Evolutionary conservation across 768 basidiomycete species (phyloP).

Genomic region (Lactarius psammicola): DNA sequence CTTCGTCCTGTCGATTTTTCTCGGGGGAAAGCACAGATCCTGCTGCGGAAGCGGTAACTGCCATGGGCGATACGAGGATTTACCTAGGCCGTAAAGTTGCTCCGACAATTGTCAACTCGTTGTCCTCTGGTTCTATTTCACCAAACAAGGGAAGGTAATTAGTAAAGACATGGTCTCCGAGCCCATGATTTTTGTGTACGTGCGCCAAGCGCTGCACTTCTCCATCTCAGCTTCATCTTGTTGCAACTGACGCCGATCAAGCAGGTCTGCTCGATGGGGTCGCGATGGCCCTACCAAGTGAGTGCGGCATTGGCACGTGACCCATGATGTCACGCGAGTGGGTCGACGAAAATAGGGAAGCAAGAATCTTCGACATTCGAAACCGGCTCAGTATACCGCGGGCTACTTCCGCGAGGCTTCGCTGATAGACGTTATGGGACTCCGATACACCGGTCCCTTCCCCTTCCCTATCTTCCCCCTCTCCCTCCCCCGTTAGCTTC

Average conservation of each 20-base stretch:
- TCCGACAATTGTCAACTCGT: slow-evolving; percentile 35
- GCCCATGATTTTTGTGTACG: slow-evolving; percentile 83
- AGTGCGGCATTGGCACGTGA: too few relatives aligned
- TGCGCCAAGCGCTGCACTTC: slow-evolving; percentile 31
- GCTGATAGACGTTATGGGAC: too few relatives aligned
- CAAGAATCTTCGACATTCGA: too few relatives aligned
- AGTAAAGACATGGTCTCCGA: slow-evolving; percentile 88
- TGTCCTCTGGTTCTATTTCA: slow-evolving; percentile 32
- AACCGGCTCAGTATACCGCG: too few relatives aligned
- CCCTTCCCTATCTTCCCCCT: too few relatives aligned
- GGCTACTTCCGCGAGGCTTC: too few relatives aligned
- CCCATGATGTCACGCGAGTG: too few relatives aligned
- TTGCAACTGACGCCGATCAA: slow-evolving; percentile 53
- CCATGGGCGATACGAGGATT: slow-evolving; percentile 70
- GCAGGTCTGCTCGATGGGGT: too few relatives aligned
- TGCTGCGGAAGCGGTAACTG: slow-evolving; percentile 48
- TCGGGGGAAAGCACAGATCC: slow-evolving; percentile 44
- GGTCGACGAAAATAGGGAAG: too few relatives aligned
- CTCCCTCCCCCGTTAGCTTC: too few relatives aligned
- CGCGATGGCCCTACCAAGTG: too few relatives aligned
- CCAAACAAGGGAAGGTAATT: slow-evolving; percentile 54
- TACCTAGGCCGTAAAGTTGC: slow-evolving; percentile 34
- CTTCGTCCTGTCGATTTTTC: slow-evolving; percentile 62
- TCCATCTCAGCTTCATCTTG: slow-evolving; percentile 35
- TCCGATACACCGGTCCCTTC: too few relatives aligned